Percentiles rank a stretch among this genome's conserved stretches.
These are phyloP conservation scores for apple (Malus domestica) DNA, from an alignment of 306 rosid genomes.

Conservation along the genomic window DNA sequence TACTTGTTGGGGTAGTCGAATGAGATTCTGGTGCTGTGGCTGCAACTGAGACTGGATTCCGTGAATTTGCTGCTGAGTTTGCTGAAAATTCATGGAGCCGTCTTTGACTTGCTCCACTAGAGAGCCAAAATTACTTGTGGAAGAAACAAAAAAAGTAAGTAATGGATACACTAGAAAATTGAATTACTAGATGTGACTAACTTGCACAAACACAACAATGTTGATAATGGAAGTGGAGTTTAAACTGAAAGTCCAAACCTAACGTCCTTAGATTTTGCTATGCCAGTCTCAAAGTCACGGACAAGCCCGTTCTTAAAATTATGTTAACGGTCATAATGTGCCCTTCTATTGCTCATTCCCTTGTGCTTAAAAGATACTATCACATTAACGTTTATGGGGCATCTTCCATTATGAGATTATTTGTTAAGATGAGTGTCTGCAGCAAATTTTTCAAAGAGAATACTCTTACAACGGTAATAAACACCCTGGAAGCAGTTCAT, in stretches of 20 bases:
- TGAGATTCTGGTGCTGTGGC: conserved; percentile 55
- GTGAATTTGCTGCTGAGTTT: conserved; percentile 54
- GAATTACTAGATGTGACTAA: not conserved
- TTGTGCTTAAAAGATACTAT: not conserved
- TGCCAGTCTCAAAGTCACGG: not conserved
- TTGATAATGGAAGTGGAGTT: not conserved
- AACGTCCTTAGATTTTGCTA: not conserved
- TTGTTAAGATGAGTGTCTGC: not conserved
- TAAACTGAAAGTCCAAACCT: not conserved
- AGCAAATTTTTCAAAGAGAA: not conserved
- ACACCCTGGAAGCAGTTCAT: not conserved
- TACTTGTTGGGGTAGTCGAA: conserved; percentile 69
- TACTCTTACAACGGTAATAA: not conserved
- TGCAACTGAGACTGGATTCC: conserved; percentile 61
- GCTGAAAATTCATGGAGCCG: conserved; percentile 60
- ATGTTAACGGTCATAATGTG: not conserved
- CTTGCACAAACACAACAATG: not conserved
- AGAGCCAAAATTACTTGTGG: conserved; percentile 57
- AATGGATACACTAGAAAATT: not conserved
- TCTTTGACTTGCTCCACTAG: conserved; percentile 70
- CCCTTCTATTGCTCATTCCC: not conserved
- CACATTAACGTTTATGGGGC: not conserved
- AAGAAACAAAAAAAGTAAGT: conserved; percentile 10
- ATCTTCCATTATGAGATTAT: not conserved
- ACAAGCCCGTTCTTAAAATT: not conserved